A percentile compares a stretch with the other conserved stretches of the same genome.
Conservation (phyloP, 2,329 filamentous ascomycete genomes). For the Helicocarpus griseus region DNA sequence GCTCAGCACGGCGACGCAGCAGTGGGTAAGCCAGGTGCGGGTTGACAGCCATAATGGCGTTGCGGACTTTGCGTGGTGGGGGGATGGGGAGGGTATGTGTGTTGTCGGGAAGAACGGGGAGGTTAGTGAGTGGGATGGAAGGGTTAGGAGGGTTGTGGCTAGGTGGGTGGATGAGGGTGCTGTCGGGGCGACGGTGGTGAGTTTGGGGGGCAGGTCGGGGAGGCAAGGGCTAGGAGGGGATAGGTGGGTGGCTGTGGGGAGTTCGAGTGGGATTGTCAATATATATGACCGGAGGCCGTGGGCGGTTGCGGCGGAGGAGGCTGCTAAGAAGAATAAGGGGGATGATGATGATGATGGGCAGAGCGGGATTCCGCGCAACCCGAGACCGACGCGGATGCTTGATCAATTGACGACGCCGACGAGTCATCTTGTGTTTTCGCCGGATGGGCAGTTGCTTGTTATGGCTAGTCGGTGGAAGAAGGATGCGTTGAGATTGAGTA, state of each 20-base stretch:
- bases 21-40: constrained; percentile 77
- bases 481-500: constrained; percentile 66
- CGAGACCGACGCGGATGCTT: constrained; percentile 62
- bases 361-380: constrained; percentile 51
- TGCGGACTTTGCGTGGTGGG: constrained; percentile 90
- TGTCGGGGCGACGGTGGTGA: constrained; percentile 72
- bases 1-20: constrained; percentile 65
- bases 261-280: constrained; percentile 79
- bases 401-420: constrained; percentile 84
- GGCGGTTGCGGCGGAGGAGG: constrained; percentile 31
- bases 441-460: constrained; percentile 79
- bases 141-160: constrained; percentile 58
- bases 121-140: constrained; percentile 77
- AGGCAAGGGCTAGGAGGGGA: constrained; percentile 54
- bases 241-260: constrained; percentile 82
- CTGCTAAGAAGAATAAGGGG: constrained; percentile 22
- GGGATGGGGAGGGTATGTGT: constrained; percentile 67
- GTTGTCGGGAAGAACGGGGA: constrained; percentile 81
- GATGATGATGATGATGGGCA: constrained; percentile 21
- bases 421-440: constrained; percentile 69
- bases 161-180: constrained; percentile 87
- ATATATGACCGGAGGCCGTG: constrained; percentile 76
- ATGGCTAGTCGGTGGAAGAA: constrained; percentile 82
- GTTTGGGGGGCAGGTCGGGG: constrained; percentile 51
- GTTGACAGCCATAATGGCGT: constrained; percentile 75